Evolutionary conservation across 768 basidiomycete genomes (phyloP), one percentile per base, ranked within the genome.

Genomic region (Lentinula guzmanii): DNA sequence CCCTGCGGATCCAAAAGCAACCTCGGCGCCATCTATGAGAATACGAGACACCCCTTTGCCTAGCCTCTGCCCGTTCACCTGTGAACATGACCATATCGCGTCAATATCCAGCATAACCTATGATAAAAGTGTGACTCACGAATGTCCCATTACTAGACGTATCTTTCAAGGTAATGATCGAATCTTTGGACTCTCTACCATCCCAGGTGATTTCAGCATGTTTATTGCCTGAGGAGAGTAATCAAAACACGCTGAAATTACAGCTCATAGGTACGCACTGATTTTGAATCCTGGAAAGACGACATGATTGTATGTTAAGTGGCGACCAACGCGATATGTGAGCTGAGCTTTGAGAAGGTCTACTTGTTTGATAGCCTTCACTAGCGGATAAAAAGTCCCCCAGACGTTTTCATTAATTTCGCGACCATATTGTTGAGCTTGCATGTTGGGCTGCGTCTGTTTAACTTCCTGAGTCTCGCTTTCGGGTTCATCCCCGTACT

Each of bases 21-120:
- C 82, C 72, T 95, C 93, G 69, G 91, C 91, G 6, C 95, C 94
- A 63, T 91, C 86, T 11, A 79, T 80, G 53, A 95, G 74, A 48
- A 91, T 75, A 41, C 80, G 75, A 58, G 79, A 77, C 9, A 77
- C 72, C 43, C 77, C 77, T 66, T 80, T 85, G 41, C 83, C 86
- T 59, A 95, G 79, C 70, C 83, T 84, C 43, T 72, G 72, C 34
- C 84, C 83, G 66, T 90, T 91, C 67, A 91, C 84, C 90, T 91
- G 65, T 1, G 5, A 1, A 18, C 13, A 34, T 28, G 28, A 28
- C 28, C 28, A 28, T 28, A 10, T 16, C 8, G 5, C 37, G 33
- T 43, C 48, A 58, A 60, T 52, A 37, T 11, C 11, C 21, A 37
- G 33, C 53, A 31, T 39, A 34, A 18, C 46, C 57, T 35, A 35